These are phyloP conservation scores for Monilinia polystroma DNA, from an alignment of 2,329 filamentous ascomycete species.

Conservation along the genomic window DNA sequence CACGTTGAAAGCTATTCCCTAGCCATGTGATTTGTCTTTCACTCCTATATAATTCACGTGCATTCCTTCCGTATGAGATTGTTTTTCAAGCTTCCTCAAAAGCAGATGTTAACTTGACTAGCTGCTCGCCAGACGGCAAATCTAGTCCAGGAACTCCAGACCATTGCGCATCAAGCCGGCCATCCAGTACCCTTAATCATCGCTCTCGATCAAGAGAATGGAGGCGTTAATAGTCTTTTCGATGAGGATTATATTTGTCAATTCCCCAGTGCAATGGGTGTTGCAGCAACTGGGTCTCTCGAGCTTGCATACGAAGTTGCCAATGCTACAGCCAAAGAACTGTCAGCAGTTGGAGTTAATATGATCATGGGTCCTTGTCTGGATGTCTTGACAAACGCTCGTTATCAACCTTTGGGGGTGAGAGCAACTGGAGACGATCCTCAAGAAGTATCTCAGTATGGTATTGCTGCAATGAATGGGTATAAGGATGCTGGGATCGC, in stretches of 20 bases:
- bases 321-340: slow-evolving; percentile 88
- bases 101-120: slow-evolving; percentile 44
- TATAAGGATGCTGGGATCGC: slow-evolving; percentile 88
- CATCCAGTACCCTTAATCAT: slow-evolving; percentile 88
- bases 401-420: slow-evolving; percentile 87
- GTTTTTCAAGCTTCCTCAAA: slow-evolving; percentile 9
- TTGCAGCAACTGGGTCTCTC: slow-evolving; percentile 85
- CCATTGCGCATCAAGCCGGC: slow-evolving; percentile 84
- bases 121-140: slow-evolving; percentile 87
- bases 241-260: slow-evolving; percentile 95
- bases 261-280: slow-evolving; percentile 94
- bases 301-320: slow-evolving; percentile 86
- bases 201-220: slow-evolving; percentile 95
- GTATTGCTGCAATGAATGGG: slow-evolving; percentile 85
- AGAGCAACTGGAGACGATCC: slow-evolving; percentile 90
- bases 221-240: slow-evolving; percentile 93
- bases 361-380: slow-evolving; percentile 91
- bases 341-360: slow-evolving; percentile 91
- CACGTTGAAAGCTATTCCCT: background rate
- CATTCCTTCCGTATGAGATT: slow-evolving; percentile 6
- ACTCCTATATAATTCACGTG: slow-evolving; percentile 14
- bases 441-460: slow-evolving; percentile 90
- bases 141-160: slow-evolving; percentile 88
- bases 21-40: slow-evolving; percentile 3
- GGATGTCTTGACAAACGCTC: slow-evolving; percentile 89